These are phyloP conservation scores for Silene noctiflora DNA, from an alignment of 179 eudicot species.

Conservation along the genomic window DNA sequence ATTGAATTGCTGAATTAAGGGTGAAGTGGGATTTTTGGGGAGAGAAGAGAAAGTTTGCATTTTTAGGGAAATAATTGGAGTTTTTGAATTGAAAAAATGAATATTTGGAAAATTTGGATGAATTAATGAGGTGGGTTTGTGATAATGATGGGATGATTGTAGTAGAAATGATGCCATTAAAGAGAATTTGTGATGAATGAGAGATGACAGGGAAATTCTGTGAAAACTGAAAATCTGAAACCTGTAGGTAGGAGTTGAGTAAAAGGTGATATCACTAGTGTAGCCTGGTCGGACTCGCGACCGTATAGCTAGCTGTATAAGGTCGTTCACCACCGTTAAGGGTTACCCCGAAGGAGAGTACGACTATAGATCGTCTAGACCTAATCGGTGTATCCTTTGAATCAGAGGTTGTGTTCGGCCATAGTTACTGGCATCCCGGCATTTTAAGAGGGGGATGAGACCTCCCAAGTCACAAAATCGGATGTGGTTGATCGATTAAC, in stretches of 20 bases:
- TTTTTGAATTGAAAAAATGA: background rate
- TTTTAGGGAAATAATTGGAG: background rate
- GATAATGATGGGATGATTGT: background rate
- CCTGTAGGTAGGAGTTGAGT: too few species aligned
- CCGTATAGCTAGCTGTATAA: too few species aligned
- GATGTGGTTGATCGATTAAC: too few species aligned
- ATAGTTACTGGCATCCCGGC: too few species aligned
- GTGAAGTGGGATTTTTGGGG: background rate
- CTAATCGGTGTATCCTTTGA: too few species aligned
- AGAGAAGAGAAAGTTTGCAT: background rate
- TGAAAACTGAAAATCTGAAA: background rate
- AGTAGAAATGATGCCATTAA: background rate
- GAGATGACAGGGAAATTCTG: background rate
- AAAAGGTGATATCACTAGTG: background rate
- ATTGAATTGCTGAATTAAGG: background rate
- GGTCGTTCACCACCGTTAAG: too few species aligned
- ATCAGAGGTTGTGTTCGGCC: too few species aligned
- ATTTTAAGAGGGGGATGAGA: too few species aligned
- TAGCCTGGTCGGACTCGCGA: too few species aligned
- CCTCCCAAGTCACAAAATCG: too few species aligned
- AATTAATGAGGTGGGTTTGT: background rate
- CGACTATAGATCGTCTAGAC: too few species aligned
- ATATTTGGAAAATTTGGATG: background rate
- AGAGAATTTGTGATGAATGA: background rate
- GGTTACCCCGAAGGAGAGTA: too few species aligned